A percentile compares a stretch with the other conserved stretches of the same genome.
Evolutionary conservation across 345 rosid species (phyloP).

Genomic region (Limnanthes douglasii): DNA sequence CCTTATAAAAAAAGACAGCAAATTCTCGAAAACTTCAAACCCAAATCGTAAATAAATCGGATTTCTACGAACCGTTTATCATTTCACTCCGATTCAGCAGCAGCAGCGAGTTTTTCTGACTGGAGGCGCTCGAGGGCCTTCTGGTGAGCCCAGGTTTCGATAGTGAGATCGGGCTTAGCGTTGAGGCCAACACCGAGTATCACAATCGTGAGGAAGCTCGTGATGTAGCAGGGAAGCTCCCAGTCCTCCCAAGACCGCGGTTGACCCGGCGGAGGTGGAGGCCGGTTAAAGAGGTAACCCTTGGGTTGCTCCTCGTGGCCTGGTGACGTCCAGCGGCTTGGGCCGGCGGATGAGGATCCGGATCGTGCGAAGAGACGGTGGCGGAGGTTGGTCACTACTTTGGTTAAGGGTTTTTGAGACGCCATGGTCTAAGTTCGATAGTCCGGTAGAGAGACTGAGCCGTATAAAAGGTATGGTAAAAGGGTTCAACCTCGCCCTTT

Average conservation of each 20-base stretch:
- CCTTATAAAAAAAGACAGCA: too few relatives aligned
- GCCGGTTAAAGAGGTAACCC: slow-evolving; percentile 73
- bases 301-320: slow-evolving; percentile 94
- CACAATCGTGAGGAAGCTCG: slow-evolving; percentile 89
- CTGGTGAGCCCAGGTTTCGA: slow-evolving; percentile 99
- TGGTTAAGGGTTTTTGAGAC: slow-evolving; percentile 21
- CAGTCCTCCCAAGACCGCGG: slow-evolving; percentile 96
- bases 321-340: slow-evolving; percentile 68
- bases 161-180: slow-evolving; percentile 96
- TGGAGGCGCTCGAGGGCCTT: slow-evolving; percentile 83
- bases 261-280: slow-evolving; percentile 68
- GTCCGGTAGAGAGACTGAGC: neutral
- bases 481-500: too few relatives aligned
- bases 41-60: too few relatives aligned
- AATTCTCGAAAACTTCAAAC: too few relatives aligned
- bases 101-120: slow-evolving; percentile 38
- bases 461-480: too few relatives aligned
- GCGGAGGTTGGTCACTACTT: slow-evolving; percentile 39
- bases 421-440: slow-evolving; percentile 14
- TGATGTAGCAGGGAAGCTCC: slow-evolving; percentile 98
- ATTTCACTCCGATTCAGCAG: slow-evolving; percentile 12
- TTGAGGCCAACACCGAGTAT: slow-evolving; percentile 96
- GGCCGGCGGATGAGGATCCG: slow-evolving; percentile 42
- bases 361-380: slow-evolving; percentile 34
- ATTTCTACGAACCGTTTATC: too few relatives aligned